Percentiles rank a stretch among this genome's conserved stretches.
Evolutionary conservation across 257 asterid species (phyloP).

Genomic region (Linaria vulgaris): DNA sequence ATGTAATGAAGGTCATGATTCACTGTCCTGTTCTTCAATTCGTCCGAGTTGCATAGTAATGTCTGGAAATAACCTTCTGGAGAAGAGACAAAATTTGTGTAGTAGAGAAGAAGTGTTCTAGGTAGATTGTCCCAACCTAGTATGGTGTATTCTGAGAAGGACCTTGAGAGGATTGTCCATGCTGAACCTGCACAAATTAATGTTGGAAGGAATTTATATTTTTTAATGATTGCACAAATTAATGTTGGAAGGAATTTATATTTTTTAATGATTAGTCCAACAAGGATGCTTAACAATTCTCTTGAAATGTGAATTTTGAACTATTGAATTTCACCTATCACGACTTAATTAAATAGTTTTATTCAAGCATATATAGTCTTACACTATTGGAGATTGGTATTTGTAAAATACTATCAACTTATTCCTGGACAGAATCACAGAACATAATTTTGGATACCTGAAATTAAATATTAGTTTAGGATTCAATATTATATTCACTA

Average conservation of each 20-base stretch:
- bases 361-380: not conserved
- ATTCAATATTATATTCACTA: too few relatives aligned
- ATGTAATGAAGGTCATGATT: conserved; percentile 90
- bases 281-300: too few relatives aligned
- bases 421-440: too few relatives aligned
- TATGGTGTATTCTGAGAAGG: conserved; percentile 71
- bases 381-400: not conserved
- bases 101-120: conserved; percentile 80
- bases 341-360: not conserved
- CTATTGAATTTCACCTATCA: too few relatives aligned
- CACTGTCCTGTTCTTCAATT: conserved; percentile 59
- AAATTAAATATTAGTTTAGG: too few relatives aligned
- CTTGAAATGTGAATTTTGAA: too few relatives aligned
- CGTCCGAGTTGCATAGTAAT: conserved; percentile 62
- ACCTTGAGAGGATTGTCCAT: conserved; percentile 78
- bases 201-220: too few relatives aligned
- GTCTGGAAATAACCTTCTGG: conserved; percentile 92
- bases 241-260: too few relatives aligned
- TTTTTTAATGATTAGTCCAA: too few relatives aligned
- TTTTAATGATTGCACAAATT: conserved; percentile 15
- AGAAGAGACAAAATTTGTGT: conserved; percentile 82
- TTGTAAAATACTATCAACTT: too few relatives aligned
- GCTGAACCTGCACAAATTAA: conserved; percentile 83
- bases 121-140: conserved; percentile 87
- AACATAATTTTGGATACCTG: too few relatives aligned